A percentile compares a stretch with the other conserved stretches of the same genome.
These are phyloP conservation scores for Hypomyces rosellus DNA, from an alignment of 2,329 filamentous ascomycete genomes.

Conservation along the genomic window DNA sequence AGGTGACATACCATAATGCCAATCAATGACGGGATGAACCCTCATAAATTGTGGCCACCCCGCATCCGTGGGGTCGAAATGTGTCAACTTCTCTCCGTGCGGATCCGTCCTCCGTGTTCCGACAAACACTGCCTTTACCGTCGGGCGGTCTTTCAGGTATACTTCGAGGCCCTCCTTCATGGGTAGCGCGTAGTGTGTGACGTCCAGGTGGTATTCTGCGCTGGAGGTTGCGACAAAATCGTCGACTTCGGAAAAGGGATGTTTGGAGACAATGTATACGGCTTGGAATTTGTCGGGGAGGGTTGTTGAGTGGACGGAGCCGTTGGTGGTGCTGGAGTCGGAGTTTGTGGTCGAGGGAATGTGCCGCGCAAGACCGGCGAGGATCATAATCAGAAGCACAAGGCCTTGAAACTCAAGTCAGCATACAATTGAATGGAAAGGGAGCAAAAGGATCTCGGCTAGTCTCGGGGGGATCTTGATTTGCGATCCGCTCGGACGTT, in stretches of 20 bases:
- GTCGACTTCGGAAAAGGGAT: slow-evolving; percentile 83
- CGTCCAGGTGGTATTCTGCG: slow-evolving; percentile 64
- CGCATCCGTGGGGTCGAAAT: slow-evolving; percentile 81
- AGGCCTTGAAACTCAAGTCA: slow-evolving; percentile 37
- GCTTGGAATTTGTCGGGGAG: slow-evolving; percentile 56
- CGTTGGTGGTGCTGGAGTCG: slow-evolving; percentile 17
- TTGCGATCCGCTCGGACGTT: no score
- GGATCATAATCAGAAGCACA: slow-evolving; percentile 80
- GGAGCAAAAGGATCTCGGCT: not conserved
- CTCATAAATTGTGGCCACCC: slow-evolving; percentile 93
- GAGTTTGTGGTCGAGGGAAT: slow-evolving; percentile 19
- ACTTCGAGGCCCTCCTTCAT: slow-evolving; percentile 77
- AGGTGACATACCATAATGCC: slow-evolving; percentile 62
- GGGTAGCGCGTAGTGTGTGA: slow-evolving; percentile 66
- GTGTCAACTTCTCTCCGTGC: slow-evolving; percentile 69
- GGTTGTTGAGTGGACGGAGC: slow-evolving; percentile 8
- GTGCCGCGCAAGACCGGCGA: slow-evolving; percentile 49
- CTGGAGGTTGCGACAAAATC: slow-evolving; percentile 68
- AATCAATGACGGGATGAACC: slow-evolving; percentile 92
- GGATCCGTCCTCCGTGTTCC: slow-evolving; percentile 86
- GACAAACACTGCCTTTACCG: slow-evolving; percentile 53
- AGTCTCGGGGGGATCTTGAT: no score
- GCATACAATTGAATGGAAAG: not conserved
- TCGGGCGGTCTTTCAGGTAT: slow-evolving; percentile 61
- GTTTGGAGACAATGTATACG: slow-evolving; percentile 80